Base-by-base conservation (phyloP, 2,329 filamentous ascomycete species). In the Chrysoporthe austroafricana region DNA sequence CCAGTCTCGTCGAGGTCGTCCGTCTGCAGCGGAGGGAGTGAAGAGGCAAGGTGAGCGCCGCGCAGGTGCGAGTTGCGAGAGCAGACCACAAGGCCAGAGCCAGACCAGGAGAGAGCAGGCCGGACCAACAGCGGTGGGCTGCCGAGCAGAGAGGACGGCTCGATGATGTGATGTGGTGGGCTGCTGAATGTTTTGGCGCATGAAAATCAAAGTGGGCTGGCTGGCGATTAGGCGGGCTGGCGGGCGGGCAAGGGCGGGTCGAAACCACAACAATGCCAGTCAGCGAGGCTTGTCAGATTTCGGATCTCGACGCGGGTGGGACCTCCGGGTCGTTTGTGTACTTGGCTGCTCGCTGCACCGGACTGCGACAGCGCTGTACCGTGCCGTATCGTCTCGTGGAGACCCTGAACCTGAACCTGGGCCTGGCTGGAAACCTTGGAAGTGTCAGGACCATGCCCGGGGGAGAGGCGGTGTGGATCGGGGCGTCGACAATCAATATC, bases 281-380 rank as follows among this genome's bases (percentile, higher is more conserved):
- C 43, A 34, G 61, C 34, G 32, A 52, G 61, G 57, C 52, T 46
- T 69, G 69, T 66, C 70, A 68, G 69, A 71, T 69, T 63, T 65
- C 63, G 63, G 63, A 68, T 68, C 65, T 64, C 65, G 58, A 66
- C 64, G 61, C 60, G 36, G 60, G 62, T 63, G 62, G 61, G 42
- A 34, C 62, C 62, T 50, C n/a, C 7, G 14, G 6, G 9, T n/a
- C n/a, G 26, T 26, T 26, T 26, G 26, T 26, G 26, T 26, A 26
- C 26, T 26, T 26, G 26, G 26, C 26, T 26, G 26, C 26, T 26
- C 26, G 26, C 26, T 26, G 26, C 26, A 26, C 26, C 26, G 26
- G 26, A 26, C 26, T 26, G 26, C 26, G 26, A 26, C 26, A 26
- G 26, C 34, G 44, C 9, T 18, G 44, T 43, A 43, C 8, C 34